Base-by-base conservation (phyloP, 2,329 filamentous ascomycete genomes). In the Trichothecium sympodiale region DNA sequence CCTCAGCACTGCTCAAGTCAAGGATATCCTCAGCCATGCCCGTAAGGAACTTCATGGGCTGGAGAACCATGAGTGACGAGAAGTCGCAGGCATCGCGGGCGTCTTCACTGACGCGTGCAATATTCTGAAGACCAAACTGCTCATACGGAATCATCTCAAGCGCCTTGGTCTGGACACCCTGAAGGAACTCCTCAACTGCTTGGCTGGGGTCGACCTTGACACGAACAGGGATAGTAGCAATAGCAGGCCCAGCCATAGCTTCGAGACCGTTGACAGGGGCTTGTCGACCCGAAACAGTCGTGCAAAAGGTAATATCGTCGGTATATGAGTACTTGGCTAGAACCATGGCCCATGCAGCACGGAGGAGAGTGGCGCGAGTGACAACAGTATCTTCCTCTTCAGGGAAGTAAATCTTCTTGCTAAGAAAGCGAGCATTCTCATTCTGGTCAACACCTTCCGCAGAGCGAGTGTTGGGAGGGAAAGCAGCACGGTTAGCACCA, bases 141-240 rank as follows among this genome's bases (percentile, higher is more conserved):
- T 49, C 46, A 27, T 44, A 47, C 0, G 46, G 41, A 15, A 49
- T 43, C 42, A 47, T 46, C 5, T 43, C 33, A 1, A 41, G 26
- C 1, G 42, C 43, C 5, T 46, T 37, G 8, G 29, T 35, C 13
- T 44, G 43, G 3, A 47, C 25, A 12, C 36, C 37, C 12, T 33
- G 37, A 5, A 48, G 40, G 16, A 42, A 38, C 13, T 38, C 23
- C 3, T n/a, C 32, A 9, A 29, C 40, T 4, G 40, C 18, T 34
- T 41, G 34, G 14, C 30, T 33, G 17, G 29, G 27, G 12, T 37
- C 33, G 4, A 40, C 17, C 4, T 35, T 20, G 10, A 41, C 27
- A 3, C 39, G 33, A 14, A 42, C 29, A 5, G 43, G 42, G 4
- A 46, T 26, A 2, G 39, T 41, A 10, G 36, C 36, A 17, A 47